Conservation (phyloP, 2,329 filamentous ascomycete genomes). For the Colletotrichum sp. region DNA sequence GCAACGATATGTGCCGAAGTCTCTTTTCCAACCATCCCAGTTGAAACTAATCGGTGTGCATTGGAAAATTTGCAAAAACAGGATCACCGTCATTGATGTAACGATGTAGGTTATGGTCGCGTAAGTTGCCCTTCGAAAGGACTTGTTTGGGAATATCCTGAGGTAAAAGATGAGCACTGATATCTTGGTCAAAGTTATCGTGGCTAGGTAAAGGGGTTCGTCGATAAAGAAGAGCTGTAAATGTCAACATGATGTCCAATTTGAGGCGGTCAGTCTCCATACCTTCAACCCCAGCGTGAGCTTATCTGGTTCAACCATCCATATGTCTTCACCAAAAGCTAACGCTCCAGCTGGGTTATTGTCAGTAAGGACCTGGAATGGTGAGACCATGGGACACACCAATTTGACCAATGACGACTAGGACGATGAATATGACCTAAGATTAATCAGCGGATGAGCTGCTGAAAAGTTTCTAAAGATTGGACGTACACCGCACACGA, state of each 20-base stretch:
- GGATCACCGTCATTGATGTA: conserved; percentile 27
- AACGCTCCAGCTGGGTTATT: conserved; percentile 22
- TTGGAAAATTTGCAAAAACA: conserved; percentile 40
- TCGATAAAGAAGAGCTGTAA: conserved; percentile 30
- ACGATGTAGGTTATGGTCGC: conserved; percentile 28
- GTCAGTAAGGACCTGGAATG: neutral
- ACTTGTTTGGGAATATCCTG: conserved; percentile 31
- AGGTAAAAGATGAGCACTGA: conserved; percentile 37
- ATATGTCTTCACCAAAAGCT: conserved; percentile 42
- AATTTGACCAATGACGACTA: conserved; percentile 34
- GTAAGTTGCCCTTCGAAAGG: conserved; percentile 30
- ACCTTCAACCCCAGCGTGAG: conserved; percentile 35
- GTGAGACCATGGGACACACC: conserved; percentile 23
- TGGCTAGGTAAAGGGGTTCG: conserved; percentile 35
- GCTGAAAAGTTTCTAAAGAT: accelerated
- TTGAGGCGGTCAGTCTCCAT: neutral
- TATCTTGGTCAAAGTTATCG: conserved; percentile 33
- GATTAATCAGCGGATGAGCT: neutral
- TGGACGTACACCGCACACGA: conserved; percentile 33
- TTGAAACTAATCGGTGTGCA: conserved; percentile 34
- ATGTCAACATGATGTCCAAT: neutral
- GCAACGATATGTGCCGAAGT: conserved; percentile 28
- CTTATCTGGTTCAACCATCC: conserved; percentile 31
- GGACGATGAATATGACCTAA: conserved; percentile 31
- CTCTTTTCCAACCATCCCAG: conserved; percentile 37